Percentiles rank a stretch among this genome's conserved stretches.
Conservation (phyloP, 2,329 filamentous ascomycete species). For the Paecilomyces niveus region DNA sequence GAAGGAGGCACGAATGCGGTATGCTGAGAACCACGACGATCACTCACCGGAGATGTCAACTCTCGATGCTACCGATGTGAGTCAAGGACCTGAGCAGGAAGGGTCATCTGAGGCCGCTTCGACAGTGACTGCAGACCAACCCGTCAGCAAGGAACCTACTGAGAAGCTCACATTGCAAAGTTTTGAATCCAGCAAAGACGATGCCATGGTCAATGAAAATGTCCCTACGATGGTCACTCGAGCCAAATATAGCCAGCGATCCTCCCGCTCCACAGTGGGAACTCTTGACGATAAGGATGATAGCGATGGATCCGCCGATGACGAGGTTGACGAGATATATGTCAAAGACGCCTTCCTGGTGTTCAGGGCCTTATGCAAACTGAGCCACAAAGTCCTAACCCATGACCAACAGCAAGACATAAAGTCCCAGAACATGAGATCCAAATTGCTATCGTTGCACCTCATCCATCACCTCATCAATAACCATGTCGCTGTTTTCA, state of each 20-base stretch:
- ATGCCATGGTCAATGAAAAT: slow-evolving; percentile 58
- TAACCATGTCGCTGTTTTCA: slow-evolving; percentile 87
- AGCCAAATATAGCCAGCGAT: slow-evolving; percentile 42
- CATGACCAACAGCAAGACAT: slow-evolving; percentile 89
- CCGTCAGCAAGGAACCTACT: slow-evolving; percentile 46
- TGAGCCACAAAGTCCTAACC: slow-evolving; percentile 85
- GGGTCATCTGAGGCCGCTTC: slow-evolving; percentile 35
- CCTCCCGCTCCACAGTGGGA: slow-evolving; percentile 37
- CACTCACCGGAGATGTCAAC: slow-evolving; percentile 31
- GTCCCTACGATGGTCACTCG: slow-evolving; percentile 61
- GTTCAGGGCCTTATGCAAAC: slow-evolving; percentile 93
- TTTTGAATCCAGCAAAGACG: slow-evolving; percentile 63
- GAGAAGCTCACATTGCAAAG: slow-evolving; percentile 61
- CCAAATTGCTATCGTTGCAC: slow-evolving; percentile 90
- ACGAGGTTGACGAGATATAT: slow-evolving; percentile 87
- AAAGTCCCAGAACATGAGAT: slow-evolving; percentile 92
- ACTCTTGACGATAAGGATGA: slow-evolving; percentile 34
- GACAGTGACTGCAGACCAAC: slow-evolving; percentile 29
- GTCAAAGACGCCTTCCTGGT: slow-evolving; percentile 96
- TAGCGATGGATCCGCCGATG: slow-evolving; percentile 39
- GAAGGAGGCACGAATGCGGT: slow-evolving; percentile 66
- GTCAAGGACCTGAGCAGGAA: slow-evolving; percentile 42
- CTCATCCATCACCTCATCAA: slow-evolving; percentile 92
- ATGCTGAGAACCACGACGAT: slow-evolving; percentile 26
- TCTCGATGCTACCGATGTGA: slow-evolving; percentile 29